A percentile compares a stretch with the other conserved stretches of the same genome.
phyloP scores from a whole-genome alignment of 176 grass and related monocot species.

The Melocanna baccifera region DNA sequence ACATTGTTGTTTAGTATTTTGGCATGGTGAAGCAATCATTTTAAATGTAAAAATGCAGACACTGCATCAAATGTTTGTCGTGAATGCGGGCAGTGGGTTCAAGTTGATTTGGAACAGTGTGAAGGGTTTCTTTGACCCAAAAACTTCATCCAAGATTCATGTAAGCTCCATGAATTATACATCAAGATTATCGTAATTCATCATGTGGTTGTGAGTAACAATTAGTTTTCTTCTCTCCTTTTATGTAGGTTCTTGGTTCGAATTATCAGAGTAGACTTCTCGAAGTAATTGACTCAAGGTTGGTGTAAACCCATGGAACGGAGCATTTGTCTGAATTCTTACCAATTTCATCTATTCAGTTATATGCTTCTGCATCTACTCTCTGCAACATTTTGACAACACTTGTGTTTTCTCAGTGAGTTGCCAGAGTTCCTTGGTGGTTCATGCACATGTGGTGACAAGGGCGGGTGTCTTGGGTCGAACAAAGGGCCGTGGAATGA shows the following conservation, averaged over 20 bases:
- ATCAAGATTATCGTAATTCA: not conserved
- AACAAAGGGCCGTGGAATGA: conserved; percentile 98
- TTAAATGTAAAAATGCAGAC: conserved; percentile 56
- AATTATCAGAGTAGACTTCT: conserved; percentile 84
- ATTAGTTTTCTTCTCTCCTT: not conserved
- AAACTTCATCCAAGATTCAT: conserved; percentile 98
- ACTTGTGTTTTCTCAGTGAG: conserved; percentile 63
- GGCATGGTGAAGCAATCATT: not conserved
- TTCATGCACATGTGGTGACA: conserved; percentile 71
- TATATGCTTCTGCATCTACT: not conserved
- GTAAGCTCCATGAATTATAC: conserved; percentile 40
- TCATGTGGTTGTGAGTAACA: not conserved
- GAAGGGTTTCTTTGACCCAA: conserved; percentile 96
- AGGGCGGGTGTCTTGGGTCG: conserved; percentile 83
- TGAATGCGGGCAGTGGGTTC: conserved; percentile 88
- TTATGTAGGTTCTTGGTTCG: conserved; percentile 69
- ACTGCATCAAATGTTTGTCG: conserved; percentile 97
- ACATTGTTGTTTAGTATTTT: not conserved
- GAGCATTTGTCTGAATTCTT: conserved; percentile 17
- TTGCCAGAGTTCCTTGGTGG: conserved; percentile 95
- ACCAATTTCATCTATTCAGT: not conserved
- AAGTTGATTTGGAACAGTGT: conserved; percentile 94
- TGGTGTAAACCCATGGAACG: not conserved
- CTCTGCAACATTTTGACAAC: not conserved
- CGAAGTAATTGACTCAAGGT: conserved; percentile 90